These are phyloP conservation scores for Aspergillus aculeatinus DNA, from an alignment of 2,329 filamentous ascomycete genomes.

Conservation along the genomic window DNA sequence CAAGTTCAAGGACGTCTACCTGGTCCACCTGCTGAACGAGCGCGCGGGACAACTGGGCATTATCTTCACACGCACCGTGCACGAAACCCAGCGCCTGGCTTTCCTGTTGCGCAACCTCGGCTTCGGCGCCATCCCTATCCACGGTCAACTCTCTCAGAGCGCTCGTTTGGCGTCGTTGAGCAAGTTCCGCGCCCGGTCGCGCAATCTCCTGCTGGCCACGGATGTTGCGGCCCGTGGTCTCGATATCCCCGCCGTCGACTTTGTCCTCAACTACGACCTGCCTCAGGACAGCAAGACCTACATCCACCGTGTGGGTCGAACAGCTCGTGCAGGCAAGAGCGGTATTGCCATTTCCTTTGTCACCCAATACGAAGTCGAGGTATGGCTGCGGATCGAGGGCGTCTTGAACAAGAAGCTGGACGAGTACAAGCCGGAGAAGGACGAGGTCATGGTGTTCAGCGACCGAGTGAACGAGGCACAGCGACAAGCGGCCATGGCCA, in stretches of 20 bases:
- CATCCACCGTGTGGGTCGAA: slow-evolving; percentile 84
- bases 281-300: slow-evolving; percentile 72
- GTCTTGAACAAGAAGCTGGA: slow-evolving; percentile 74
- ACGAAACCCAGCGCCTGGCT: slow-evolving; percentile 82
- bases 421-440: slow-evolving; percentile 69
- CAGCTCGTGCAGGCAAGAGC: slow-evolving; percentile 80
- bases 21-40: slow-evolving; percentile 83
- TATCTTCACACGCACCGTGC: slow-evolving; percentile 88
- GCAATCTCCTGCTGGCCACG: slow-evolving; percentile 83
- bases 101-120: slow-evolving; percentile 81
- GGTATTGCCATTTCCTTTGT: slow-evolving; percentile 78
- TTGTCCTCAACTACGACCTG: slow-evolving; percentile 83
- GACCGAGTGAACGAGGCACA: no score
- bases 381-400: slow-evolving; percentile 77
- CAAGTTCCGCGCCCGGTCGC: slow-evolving; percentile 79
- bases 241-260: slow-evolving; percentile 87
- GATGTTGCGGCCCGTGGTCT: slow-evolving; percentile 92
- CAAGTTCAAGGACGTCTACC: slow-evolving; percentile 83
- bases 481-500: slow-evolving; percentile 71
- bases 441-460: slow-evolving; percentile 55
- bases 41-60: slow-evolving; percentile 83
- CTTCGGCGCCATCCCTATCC: slow-evolving; percentile 86
- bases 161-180: slow-evolving; percentile 81
- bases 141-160: slow-evolving; percentile 87
- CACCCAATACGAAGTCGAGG: slow-evolving; percentile 83